Evolutionary conservation across 805 yeast genomes (phyloP).

Genomic region (Vanderwaltozyma yarrowii): DNA sequence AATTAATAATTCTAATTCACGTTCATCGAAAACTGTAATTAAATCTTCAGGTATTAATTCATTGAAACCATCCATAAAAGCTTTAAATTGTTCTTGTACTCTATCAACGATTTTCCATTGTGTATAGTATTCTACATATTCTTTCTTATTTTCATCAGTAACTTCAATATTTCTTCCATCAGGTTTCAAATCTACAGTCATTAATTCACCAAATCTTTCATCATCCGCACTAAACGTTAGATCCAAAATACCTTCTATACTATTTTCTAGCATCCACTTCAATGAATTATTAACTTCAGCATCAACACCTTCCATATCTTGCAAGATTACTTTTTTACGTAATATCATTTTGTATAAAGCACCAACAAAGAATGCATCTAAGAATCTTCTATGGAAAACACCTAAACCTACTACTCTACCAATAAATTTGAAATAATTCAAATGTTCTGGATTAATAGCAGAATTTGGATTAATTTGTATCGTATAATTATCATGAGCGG

Average conservation of each 20-base stretch:
- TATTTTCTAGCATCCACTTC: conserved; percentile 93
- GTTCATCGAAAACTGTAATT: conserved; percentile 93
- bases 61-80: conserved; percentile 94
- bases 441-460: conserved; percentile 94
- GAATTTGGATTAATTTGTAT: conserved; percentile 96
- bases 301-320: conserved; percentile 98
- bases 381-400: conserved; percentile 94
- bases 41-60: conserved; percentile 95
- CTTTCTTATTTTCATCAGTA: conserved; percentile 88
- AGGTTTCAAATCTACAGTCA: conserved; percentile 81
- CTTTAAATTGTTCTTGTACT: conserved; percentile 91
- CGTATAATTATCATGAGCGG: conserved; percentile 96
- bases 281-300: conserved; percentile 91
- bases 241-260: conserved; percentile 78
- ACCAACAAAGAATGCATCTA: conserved; percentile 97
- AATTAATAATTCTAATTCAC: conserved; percentile 90
- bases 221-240: conserved; percentile 84
- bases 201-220: conserved; percentile 90
- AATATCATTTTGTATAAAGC: conserved; percentile 97
- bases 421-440: conserved; percentile 94
- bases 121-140: conserved; percentile 86
- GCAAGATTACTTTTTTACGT: conserved; percentile 85
- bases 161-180: conserved; percentile 85
- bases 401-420: conserved; percentile 98
- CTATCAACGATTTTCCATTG: conserved; percentile 94